These are phyloP conservation scores for Phyllosticta paracitricarpa DNA, from an alignment of 2,329 filamentous ascomycete species.

Conservation along the genomic window DNA sequence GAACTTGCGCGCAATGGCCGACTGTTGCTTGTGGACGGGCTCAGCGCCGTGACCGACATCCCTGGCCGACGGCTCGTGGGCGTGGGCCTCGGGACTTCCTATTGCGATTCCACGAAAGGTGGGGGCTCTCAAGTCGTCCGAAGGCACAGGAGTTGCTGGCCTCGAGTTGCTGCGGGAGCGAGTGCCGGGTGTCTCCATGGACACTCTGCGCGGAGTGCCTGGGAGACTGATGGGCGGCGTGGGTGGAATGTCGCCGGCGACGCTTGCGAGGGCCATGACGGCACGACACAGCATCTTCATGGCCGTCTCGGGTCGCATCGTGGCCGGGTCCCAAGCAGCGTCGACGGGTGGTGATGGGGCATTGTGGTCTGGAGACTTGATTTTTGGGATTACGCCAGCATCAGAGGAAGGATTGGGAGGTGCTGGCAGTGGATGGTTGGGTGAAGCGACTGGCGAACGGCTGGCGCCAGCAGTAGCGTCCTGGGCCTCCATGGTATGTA, in stretches of 20 bases:
- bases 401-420: constrained; percentile 32
- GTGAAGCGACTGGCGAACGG: neutral
- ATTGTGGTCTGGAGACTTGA: constrained; percentile 22
- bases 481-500: neutral
- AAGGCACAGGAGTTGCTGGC: constrained; percentile 29
- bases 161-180: constrained; percentile 23
- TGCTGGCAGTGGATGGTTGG: constrained; percentile 16
- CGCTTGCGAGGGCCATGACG: constrained; percentile 51
- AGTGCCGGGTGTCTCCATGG: neutral
- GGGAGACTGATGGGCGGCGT: constrained; percentile 61
- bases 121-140: constrained; percentile 29
- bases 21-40: constrained; percentile 67
- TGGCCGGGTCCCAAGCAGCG: constrained; percentile 58
- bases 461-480: neutral
- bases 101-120: constrained; percentile 28
- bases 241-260: constrained; percentile 69
- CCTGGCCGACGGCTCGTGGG: constrained; percentile 36
- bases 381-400: constrained; percentile 29
- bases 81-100: constrained; percentile 41
- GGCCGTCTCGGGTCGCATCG: constrained; percentile 61
- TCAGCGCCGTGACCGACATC: constrained; percentile 55
- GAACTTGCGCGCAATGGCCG: constrained; percentile 82
- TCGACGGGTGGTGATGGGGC: constrained; percentile 29
- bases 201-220: constrained; percentile 39
- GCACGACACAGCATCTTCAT: constrained; percentile 65